Conservation (phyloP, 768 basidiomycete species). For the Suillus discolor region DNA sequence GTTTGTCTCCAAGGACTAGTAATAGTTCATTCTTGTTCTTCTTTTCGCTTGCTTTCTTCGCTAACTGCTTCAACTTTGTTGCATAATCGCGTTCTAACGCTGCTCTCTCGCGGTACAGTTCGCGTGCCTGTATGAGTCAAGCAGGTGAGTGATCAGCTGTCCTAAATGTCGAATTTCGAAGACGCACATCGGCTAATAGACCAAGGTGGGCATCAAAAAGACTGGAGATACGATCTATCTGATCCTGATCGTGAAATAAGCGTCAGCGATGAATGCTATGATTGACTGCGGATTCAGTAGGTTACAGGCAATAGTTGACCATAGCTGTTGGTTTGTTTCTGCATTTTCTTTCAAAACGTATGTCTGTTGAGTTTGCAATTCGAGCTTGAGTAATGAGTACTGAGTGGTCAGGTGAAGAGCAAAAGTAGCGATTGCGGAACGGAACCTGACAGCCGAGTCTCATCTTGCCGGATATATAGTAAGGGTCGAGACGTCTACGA, state of each 20-base stretch:
- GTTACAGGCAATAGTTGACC: conserved; percentile 59
- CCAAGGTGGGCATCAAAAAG: conserved; percentile 68
- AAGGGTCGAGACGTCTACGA: not conserved
- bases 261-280: conserved; percentile 14
- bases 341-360: conserved; percentile 1
- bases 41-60: conserved; percentile 71
- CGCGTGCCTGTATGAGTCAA: conserved; percentile 56
- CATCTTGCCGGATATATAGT: not conserved
- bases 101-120: conserved; percentile 67
- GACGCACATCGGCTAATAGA: conserved; percentile 62
- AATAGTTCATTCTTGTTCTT: conserved; percentile 57
- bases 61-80: conserved; percentile 62
- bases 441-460: not conserved
- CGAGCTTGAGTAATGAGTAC: not conserved
- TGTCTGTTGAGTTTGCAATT: not conserved
- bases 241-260: conserved; percentile 50
- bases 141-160: conserved; percentile 4
- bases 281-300: conserved; percentile 8
- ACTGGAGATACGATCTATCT: conserved; percentile 63
- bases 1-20: conserved; percentile 67
- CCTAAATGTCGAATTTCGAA: not conserved
- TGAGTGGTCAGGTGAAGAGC: not conserved
- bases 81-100: conserved; percentile 82
- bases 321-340: conserved; percentile 37
- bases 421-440: not conserved